A percentile compares a stretch with the other conserved stretches of the same genome.
Conservation (phyloP, 2,329 filamentous ascomycete genomes). For the Aspergillus ruber region DNA sequence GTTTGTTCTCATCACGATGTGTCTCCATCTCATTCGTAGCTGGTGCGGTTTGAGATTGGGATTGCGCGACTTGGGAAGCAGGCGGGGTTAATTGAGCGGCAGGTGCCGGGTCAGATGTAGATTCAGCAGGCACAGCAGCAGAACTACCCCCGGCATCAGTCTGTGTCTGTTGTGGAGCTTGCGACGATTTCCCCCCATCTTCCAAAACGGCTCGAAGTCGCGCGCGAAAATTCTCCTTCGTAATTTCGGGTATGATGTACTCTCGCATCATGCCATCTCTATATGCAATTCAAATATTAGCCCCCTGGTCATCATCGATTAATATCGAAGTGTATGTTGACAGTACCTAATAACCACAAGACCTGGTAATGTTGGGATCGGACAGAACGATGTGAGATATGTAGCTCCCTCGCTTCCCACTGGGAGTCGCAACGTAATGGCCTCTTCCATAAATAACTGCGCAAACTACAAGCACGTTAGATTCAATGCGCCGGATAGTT, state of each 20-base stretch:
- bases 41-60: background rate
- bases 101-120: constrained; percentile 1
- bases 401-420: constrained; percentile 73
- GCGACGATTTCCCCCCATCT: constrained; percentile 4
- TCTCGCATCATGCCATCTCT: constrained; percentile 71
- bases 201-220: constrained; percentile 45
- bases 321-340: background rate
- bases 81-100: constrained; percentile 4
- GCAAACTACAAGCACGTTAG: constrained; percentile 42
- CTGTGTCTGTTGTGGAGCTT: constrained; percentile 3
- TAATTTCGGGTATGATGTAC: constrained; percentile 61
- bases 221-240: constrained; percentile 60
- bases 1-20: constrained; percentile 19
- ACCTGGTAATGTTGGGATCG: constrained; percentile 69
- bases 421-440: constrained; percentile 63
- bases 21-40: constrained; percentile 9
- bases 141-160: background rate
- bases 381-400: constrained; percentile 76
- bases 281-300: background rate
- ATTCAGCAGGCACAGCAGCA: background rate
- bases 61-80: background rate
- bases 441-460: constrained; percentile 52
- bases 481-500: background rate
- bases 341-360: constrained; percentile 68
- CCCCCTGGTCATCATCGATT: background rate